A percentile compares a stretch with the other conserved stretches of the same genome.
Conservation (phyloP, 2,329 filamentous ascomycete genomes). For the Ceratocystis huliohia region DNA sequence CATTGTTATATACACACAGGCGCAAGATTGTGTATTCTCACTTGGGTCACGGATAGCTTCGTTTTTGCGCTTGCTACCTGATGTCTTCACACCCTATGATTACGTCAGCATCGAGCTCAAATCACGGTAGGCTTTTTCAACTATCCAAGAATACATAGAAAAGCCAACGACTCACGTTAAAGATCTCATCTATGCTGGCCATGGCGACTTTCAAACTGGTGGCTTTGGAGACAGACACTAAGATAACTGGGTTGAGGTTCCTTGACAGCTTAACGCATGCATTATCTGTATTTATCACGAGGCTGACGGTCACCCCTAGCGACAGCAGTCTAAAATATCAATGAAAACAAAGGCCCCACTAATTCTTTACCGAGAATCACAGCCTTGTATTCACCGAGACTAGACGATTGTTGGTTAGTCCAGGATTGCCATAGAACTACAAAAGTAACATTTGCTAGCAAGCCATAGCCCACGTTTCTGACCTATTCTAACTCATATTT, state of each 20-base stretch:
- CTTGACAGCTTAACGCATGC: too few relatives aligned
- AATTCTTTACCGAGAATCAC: neutral
- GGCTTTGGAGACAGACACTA: neutral
- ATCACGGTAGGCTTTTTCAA: neutral
- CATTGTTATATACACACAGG: too few relatives aligned
- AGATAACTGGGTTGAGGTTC: neutral
- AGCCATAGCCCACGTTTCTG: neutral
- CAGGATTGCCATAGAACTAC: too few relatives aligned
- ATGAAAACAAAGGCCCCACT: neutral
- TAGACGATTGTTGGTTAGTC: neutral
- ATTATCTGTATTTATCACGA: neutral
- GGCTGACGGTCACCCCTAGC: constrained; percentile 5
- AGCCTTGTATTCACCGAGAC: constrained; percentile 8
- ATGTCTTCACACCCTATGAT: constrained; percentile 13
- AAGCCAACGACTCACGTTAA: constrained; percentile 33
- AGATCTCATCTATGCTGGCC: constrained; percentile 47
- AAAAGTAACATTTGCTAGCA: neutral
- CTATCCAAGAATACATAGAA: neutral
- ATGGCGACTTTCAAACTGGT: constrained; percentile 27
- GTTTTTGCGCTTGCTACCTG: constrained; percentile 47
- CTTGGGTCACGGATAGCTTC: constrained; percentile 50
- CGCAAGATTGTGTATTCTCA: constrained; percentile 26
- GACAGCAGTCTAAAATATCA: neutral
- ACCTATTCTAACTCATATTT: too few relatives aligned
- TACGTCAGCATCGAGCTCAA: neutral